These are phyloP conservation scores for Prunus yedoensis DNA, from an alignment of 331 rosid genomes.

Conservation along the genomic window DNA sequence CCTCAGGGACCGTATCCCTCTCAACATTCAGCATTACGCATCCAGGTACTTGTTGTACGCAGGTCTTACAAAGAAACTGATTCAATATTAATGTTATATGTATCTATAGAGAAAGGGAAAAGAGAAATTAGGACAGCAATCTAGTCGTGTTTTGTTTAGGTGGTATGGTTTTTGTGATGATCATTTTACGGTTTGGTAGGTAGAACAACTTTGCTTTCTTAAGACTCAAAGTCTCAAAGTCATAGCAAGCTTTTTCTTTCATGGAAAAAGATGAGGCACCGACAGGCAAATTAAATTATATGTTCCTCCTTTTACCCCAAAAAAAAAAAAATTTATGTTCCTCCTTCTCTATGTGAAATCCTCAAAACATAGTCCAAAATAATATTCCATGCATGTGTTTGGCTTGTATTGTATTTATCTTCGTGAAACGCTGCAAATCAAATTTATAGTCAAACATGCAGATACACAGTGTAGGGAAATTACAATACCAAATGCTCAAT, in stretches of 20 bases:
- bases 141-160: slow-evolving; percentile 6
- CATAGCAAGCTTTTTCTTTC: slow-evolving; percentile 34
- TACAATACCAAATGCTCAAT: not conserved
- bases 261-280: slow-evolving; percentile 25
- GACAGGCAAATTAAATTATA: slow-evolving; percentile 32
- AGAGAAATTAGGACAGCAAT: not conserved
- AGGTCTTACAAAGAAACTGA: not conserved
- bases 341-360: slow-evolving; percentile 31
- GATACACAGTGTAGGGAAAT: not conserved
- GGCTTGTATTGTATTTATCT: too few relatives aligned
- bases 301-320: too few relatives aligned
- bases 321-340: too few relatives aligned
- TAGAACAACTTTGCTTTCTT: slow-evolving; percentile 48
- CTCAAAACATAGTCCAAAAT: slow-evolving; percentile 29
- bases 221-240: slow-evolving; percentile 46
- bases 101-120: too few relatives aligned
- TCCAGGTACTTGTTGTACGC: not conserved
- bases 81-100: not conserved
- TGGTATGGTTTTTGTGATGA: slow-evolving; percentile 24
- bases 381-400: not conserved
- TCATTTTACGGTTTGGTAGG: slow-evolving; percentile 16
- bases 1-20: too few relatives aligned
- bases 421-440: too few relatives aligned
- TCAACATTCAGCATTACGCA: too few relatives aligned
- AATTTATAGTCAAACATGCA: too few relatives aligned